Evolutionary conservation across 208 protist genomes (phyloP), one percentile per base, ranked within the genome.

Genomic region (Leishmania aethiopica): DNA sequence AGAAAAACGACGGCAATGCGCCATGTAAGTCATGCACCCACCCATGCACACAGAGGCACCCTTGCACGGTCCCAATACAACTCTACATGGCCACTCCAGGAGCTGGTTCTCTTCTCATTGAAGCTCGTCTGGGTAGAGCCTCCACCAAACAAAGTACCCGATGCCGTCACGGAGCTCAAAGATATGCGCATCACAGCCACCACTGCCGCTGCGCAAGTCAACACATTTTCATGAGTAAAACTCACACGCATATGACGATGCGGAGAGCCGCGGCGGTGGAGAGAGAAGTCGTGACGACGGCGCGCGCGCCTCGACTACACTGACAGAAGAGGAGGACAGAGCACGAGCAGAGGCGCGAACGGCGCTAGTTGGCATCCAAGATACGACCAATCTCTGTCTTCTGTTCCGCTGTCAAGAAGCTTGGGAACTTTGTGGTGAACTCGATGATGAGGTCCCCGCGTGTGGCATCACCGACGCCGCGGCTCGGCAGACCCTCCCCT

Each of bases 381-480:
- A 97, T 93, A 51, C 94, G 91, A 7, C 86, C 88, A 64, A 97
- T 90, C 84, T 97, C 92, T 17, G 92, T 91, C 83, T 95, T 97
- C 89, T 97, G 94, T 86, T 97, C 92, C 62, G 93, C 89, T 10
- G 92, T 97, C 69, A 97, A 81, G 78, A 95, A 97, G 69, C 88
- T 89, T 32, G 94, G 94, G 77, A 97, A 97, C 53, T 90, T 90
- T 5, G 92, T 95, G 49, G 82, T 87, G 76, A 90, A 97, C 85
- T 97, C 92, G 49, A 97, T 89, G 74, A 97, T 89, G 55, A 97
- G 85, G 62, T 96, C 92, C 4, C 94, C 94, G 37, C 94, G 88
- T 35, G 88, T 73, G 19, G 87, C 82, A 7, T 83, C 82, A 15
- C 86, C 87, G 25, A 74, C 75, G 62, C 84, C 86, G 55, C 64